phyloP scores from a whole-genome alignment of 345 rosid genomes.

The Isatis tinctoria region DNA sequence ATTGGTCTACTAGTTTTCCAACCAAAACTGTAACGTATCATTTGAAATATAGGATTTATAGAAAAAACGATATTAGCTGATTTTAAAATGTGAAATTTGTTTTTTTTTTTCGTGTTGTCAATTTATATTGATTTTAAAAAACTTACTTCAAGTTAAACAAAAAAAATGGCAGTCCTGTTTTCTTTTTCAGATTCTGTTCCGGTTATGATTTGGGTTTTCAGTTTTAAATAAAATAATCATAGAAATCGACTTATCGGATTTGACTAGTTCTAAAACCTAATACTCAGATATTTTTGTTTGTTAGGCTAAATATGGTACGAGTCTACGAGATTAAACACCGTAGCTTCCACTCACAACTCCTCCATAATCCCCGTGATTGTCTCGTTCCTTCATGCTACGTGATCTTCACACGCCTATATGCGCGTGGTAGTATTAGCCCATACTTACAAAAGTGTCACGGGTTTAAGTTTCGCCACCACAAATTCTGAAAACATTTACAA shows the following conservation, averaged over 20 bases:
- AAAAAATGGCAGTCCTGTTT: background rate
- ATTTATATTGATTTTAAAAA: background rate
- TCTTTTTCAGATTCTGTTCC: background rate
- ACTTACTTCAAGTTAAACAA: background rate
- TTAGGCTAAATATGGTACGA: background rate
- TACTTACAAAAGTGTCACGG: conserved; percentile 16
- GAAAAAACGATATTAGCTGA: no score
- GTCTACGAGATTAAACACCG: background rate
- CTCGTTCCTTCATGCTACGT: background rate
- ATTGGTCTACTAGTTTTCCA: background rate
- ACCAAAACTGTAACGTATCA: background rate
- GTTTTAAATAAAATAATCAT: background rate
- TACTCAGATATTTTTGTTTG: background rate
- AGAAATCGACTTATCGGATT: background rate
- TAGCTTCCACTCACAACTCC: no score
- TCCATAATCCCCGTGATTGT: background rate
- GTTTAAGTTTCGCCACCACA: conserved; percentile 28
- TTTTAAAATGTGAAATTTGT: no score
- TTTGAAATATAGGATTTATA: background rate
- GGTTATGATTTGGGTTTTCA: background rate
- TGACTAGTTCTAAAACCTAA: background rate
- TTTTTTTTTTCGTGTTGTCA: background rate
- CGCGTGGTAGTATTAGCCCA: background rate
- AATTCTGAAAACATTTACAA: conserved; percentile 15
- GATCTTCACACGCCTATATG: background rate